Evolutionary conservation across 352 stramenopile species (phyloP).

Genomic region (Thraustotheca clavata): DNA sequence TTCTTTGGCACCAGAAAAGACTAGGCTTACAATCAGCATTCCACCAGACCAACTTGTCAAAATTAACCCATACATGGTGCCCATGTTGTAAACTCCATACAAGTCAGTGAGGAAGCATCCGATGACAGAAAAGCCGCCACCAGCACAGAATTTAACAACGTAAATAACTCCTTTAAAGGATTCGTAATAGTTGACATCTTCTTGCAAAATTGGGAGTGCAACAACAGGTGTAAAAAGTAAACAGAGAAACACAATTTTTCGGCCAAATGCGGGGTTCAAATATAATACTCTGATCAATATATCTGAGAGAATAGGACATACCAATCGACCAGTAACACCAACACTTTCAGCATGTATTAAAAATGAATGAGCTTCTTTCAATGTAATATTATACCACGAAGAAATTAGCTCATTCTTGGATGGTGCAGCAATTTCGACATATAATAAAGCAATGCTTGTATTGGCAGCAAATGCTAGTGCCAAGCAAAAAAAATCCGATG

Average conservation of each 20-base stretch:
- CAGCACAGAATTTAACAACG: neutral
- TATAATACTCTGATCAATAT: neutral
- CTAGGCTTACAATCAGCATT: neutral
- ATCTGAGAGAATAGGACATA: neutral
- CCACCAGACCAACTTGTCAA: neutral
- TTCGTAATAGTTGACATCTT: neutral
- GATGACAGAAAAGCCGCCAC: constrained; percentile 6
- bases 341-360: neutral
- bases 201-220: neutral
- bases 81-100: constrained; percentile 25
- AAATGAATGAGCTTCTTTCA: neutral
- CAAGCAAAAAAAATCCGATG: constrained; percentile 4
- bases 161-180: neutral
- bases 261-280: constrained; percentile 6
- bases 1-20: neutral
- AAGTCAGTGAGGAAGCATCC: constrained; percentile 21
- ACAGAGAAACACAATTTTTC: constrained; percentile 5
- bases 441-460: constrained; percentile 26
- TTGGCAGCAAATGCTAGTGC: neutral
- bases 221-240: neutral
- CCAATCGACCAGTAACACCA: neutral
- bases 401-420: neutral
- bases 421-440: neutral
- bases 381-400: neutral
- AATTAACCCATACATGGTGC: constrained; percentile 18